Base-by-base conservation (phyloP, 768 basidiomycete species). In the Mycena haematopus region DNA sequence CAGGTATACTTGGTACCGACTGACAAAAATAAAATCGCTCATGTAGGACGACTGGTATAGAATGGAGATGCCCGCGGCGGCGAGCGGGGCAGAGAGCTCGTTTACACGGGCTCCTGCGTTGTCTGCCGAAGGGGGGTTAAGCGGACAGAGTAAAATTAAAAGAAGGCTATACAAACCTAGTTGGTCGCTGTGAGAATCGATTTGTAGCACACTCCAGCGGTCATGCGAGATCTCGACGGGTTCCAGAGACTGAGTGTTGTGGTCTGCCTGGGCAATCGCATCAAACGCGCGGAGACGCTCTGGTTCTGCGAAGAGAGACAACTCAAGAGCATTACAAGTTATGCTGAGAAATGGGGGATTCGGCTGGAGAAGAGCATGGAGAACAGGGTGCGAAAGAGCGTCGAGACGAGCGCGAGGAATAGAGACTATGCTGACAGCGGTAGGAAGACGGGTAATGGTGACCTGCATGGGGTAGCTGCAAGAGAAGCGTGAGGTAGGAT, bases 11-110 rank as follows among this genome's bases (percentile, higher is more conserved):
- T 35, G 57, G 61, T 25, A 22, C 6, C 2, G 25, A 76, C 88
- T 66, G 69, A 92, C 90, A 66, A 93, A 87, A 60, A 93, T 90
- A 71, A 89, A 92, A 73, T 93, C 91, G 68, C 89, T 87, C 83
- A 85, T 86, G 73, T 93, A 92, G 2, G 90, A 90, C 6, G 89
- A 91, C 70, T 91, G 89, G 73, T 93, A 93, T 15, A 93, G 77
- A 52, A 93, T 93, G 33, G 89, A 90, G 38, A 93, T 91, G 3
- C 90, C 89, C 38, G 87, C 88, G 14, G 85, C 86, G 13, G 90
- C 90, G 21, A 93, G 77, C 33, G 88, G 89, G 17, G 88, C 86
- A 22, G 92, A 92, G 33, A 93, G 78, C 70, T 92, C 90, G 63
- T 87, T 84, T 0, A 92, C 86, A 49, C 91, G 82, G 21, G 88